Evolutionary conservation across 768 basidiomycete genomes (phyloP).

Genomic region (Tulasnella sp.): DNA sequence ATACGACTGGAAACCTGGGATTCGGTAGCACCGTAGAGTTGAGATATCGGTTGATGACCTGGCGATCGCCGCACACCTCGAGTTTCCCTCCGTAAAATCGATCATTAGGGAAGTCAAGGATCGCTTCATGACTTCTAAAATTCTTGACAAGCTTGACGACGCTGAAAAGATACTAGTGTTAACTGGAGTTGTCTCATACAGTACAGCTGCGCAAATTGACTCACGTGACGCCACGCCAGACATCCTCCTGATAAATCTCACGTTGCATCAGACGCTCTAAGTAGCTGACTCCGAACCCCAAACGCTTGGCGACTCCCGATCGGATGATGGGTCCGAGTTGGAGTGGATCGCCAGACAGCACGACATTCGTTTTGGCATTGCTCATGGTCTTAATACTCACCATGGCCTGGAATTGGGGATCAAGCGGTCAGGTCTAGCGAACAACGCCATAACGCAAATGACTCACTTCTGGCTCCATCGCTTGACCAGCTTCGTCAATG

Average conservation of each 20-base stretch:
- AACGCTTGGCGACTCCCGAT: background rate
- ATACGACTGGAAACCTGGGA: background rate
- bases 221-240: background rate
- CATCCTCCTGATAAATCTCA: background rate
- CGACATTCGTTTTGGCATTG: constrained; percentile 40
- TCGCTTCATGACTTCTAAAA: constrained; percentile 52
- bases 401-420: constrained; percentile 28
- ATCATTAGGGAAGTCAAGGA: constrained; percentile 51
- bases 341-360: constrained; percentile 59
- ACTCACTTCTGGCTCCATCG: constrained; percentile 56
- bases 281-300: constrained; percentile 3
- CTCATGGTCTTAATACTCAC: constrained; percentile 51
- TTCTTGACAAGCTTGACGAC: constrained; percentile 56
- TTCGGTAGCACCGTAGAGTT: background rate
- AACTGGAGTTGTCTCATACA: no score
- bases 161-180: no score
- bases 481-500: constrained; percentile 63
- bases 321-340: constrained; percentile 29
- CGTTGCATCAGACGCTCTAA: background rate
- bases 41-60: constrained; percentile 2
- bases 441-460: no score
- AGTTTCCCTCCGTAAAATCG: constrained; percentile 49
- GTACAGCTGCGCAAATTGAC: background rate
- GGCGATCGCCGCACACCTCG: constrained; percentile 34
- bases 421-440: constrained; percentile 23